These are phyloP conservation scores for Zygnema circumcarinatum DNA, from an alignment of 139 green algal genomes.

Conservation along the genomic window DNA sequence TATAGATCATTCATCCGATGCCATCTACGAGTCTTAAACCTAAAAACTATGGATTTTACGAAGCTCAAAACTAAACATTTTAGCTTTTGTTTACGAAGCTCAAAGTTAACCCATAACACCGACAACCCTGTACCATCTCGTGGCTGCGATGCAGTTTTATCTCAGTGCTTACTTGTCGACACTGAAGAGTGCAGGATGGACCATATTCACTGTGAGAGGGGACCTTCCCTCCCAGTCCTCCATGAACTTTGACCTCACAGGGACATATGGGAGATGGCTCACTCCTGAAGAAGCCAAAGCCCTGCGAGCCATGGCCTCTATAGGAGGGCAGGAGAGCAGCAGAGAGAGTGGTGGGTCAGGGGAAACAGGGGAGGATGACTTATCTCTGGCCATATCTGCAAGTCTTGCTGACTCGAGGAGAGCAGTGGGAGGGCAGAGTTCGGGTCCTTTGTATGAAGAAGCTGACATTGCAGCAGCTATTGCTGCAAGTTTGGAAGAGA, in stretches of 20 bases:
- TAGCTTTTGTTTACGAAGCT: no score
- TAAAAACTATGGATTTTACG: not conserved
- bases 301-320: conserved; percentile 7
- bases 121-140: no score
- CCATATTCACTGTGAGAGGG: conserved; percentile 75
- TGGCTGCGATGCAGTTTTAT: conserved; percentile 73
- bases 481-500: conserved; percentile 23
- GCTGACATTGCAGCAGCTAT: conserved; percentile 12
- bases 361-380: conserved; percentile 19
- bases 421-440: not conserved
- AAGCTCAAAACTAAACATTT: not conserved
- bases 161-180: conserved; percentile 74
- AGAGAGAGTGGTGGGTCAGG: conserved; percentile 30
- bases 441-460: not conserved
- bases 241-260: conserved; percentile 5
- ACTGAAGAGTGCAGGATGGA: conserved; percentile 75
- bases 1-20: not conserved
- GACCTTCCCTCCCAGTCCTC: not conserved
- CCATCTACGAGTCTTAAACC: not conserved
- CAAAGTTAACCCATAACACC: no score
- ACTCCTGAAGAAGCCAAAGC: conserved; percentile 10
- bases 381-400: conserved; percentile 8
- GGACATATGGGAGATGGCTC: conserved; percentile 35
- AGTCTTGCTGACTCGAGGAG: conserved; percentile 23
- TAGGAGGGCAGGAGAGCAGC: conserved; percentile 25